Evolutionary conservation across 495 filamentous ascomycete genomes (phyloP).

Genomic region (Aspergillus asperescens): DNA sequence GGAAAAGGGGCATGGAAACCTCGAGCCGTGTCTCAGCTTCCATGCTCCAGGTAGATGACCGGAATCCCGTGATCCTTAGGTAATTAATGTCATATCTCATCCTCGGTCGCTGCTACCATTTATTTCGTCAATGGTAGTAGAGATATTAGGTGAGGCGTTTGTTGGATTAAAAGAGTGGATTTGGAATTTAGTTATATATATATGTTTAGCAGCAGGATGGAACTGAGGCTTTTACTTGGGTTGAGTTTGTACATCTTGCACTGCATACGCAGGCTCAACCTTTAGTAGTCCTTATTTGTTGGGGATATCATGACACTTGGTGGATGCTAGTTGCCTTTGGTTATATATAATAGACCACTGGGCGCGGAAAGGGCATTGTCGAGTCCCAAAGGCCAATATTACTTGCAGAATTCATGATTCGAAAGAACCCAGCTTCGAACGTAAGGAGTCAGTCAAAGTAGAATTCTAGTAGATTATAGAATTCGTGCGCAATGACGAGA

Average conservation of each 20-base stretch:
- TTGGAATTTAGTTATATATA: no score
- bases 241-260: not conserved
- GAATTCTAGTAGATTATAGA: no score
- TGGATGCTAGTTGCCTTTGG: not conserved
- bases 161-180: no score
- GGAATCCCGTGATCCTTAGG: not conserved
- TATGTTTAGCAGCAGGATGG: not conserved
- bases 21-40: not conserved
- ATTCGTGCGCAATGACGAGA: not conserved
- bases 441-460: no score
- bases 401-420: not conserved
- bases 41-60: not conserved
- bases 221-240: not conserved
- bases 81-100: no score
- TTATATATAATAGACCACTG: not conserved
- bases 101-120: no score
- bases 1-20: not conserved
- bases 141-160: not conserved
- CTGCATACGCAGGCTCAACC: not conserved
- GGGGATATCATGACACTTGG: not conserved
- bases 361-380: not conserved
- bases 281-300: not conserved
- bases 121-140: not conserved
- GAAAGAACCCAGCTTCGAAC: no score
- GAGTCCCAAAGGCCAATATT: no score